Conservation (phyloP, 331 rosid genomes). For the Pyrus hybrid region DNA sequence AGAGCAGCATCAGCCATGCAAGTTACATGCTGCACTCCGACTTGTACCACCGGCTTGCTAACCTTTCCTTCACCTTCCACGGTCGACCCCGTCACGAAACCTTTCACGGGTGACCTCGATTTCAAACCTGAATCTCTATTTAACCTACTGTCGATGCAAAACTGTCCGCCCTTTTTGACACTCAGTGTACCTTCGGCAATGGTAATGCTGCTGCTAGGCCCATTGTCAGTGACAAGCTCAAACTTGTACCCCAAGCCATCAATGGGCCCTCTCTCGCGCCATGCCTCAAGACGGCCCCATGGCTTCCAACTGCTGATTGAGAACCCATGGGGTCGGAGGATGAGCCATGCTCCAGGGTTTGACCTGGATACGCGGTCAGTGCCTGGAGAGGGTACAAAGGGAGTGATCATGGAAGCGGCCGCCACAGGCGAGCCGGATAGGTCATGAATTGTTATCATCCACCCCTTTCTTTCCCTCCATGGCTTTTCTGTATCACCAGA, state of each 20-base stretch:
- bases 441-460: conserved; percentile 86
- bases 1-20: conserved; percentile 96
- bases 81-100: conserved; percentile 78
- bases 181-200: conserved; percentile 73
- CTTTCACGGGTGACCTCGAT: conserved; percentile 45
- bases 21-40: conserved; percentile 75
- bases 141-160: conserved; percentile 55
- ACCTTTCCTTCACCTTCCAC: conserved; percentile 84
- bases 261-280: conserved; percentile 76
- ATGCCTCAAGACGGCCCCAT: conserved; percentile 92
- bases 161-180: conserved; percentile 65
- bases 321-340: conserved; percentile 70
- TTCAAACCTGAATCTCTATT: conserved; percentile 35
- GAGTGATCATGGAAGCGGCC: conserved; percentile 86
- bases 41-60: conserved; percentile 76
- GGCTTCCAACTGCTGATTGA: conserved; percentile 81
- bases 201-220: conserved; percentile 36
- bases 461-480: conserved; percentile 82
- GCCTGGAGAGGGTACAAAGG: conserved; percentile 86
- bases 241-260: conserved; percentile 91
- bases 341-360: conserved; percentile 93
- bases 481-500: conserved; percentile 43
- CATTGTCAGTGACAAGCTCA: conserved; percentile 62
- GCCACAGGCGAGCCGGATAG: conserved; percentile 92
- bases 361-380: conserved; percentile 78